A percentile compares a stretch with the other conserved stretches of the same genome.
phyloP scores from a whole-genome alignment of 768 basidiomycete genomes.

The Russula sp. region DNA sequence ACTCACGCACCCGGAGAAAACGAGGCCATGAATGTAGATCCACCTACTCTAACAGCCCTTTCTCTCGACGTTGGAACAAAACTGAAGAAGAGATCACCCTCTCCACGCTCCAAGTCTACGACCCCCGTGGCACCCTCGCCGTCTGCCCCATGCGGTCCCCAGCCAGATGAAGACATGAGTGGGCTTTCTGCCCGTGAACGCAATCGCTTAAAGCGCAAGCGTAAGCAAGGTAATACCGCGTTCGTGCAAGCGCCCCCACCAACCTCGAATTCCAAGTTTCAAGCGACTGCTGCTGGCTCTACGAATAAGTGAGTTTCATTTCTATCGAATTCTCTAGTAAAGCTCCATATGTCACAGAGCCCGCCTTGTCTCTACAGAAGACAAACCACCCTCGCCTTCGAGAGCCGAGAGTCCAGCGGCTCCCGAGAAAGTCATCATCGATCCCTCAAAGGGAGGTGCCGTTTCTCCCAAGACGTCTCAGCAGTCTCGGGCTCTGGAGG shows the following conservation, averaged over 20 bases:
- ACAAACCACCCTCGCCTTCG: constrained; percentile 41
- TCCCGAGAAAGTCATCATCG: constrained; percentile 65
- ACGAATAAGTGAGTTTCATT: constrained; percentile 48
- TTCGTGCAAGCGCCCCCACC: constrained; percentile 69
- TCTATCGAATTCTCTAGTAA: neutral
- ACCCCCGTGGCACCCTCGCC: constrained; percentile 47
- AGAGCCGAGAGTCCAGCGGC: constrained; percentile 54
- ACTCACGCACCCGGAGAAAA: constrained; percentile 31
- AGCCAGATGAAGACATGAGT: constrained; percentile 42
- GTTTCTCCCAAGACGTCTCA: constrained; percentile 73
- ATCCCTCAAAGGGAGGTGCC: constrained; percentile 81
- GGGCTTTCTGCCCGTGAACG: constrained; percentile 86
- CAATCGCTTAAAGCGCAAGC: constrained; percentile 91
- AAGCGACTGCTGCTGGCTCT: constrained; percentile 48
- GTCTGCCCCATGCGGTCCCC: constrained; percentile 35
- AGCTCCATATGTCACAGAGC: constrained; percentile 41
- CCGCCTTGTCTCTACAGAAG: constrained; percentile 65
- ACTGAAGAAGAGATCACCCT: constrained; percentile 31
- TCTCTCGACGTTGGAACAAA: constrained; percentile 31
- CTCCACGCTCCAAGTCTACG: constrained; percentile 40
- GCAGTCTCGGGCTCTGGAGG: constrained; percentile 71
- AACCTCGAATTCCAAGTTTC: constrained; percentile 54
- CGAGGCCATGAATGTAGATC: constrained; percentile 34
- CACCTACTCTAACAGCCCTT: constrained; percentile 35
- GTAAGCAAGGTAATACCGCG: constrained; percentile 78